Conservation (phyloP, 1,284 basidiomycete genomes). For the Termitomyces sp. region DNA sequence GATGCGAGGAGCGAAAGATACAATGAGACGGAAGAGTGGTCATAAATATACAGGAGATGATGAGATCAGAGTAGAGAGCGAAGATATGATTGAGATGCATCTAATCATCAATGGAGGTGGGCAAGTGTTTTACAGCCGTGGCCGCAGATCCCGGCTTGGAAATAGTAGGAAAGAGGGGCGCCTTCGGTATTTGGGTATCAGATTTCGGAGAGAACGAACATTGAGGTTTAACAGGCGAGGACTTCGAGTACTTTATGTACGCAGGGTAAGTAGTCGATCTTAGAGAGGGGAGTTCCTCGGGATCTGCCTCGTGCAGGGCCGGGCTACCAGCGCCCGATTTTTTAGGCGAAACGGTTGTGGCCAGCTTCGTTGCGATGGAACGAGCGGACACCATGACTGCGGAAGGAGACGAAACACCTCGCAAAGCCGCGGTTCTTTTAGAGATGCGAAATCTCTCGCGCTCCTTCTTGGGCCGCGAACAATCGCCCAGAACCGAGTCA, state of each 20-base stretch:
- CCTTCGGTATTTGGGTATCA: not conserved
- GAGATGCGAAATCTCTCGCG: conserved; percentile 2
- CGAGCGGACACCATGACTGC: not conserved
- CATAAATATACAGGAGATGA: not conserved
- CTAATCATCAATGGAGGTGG: not conserved
- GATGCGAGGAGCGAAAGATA: too few species aligned
- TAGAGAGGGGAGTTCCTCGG: not conserved
- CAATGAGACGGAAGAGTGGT: not conserved
- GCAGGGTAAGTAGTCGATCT: conserved; percentile 3
- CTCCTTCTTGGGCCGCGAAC: conserved; percentile 4
- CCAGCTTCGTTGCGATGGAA: not conserved
- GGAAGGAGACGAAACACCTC: not conserved
- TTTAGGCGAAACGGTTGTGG: not conserved
- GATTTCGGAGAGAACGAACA: too few species aligned
- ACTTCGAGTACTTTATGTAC: conserved; percentile 10
- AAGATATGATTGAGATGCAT: not conserved
- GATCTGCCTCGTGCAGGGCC: not conserved
- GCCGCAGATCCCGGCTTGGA: not conserved
- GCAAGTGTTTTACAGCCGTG: not conserved
- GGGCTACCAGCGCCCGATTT: not conserved
- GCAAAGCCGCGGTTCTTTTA: not conserved
- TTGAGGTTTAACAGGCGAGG: not conserved
- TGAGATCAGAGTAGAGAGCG: not conserved
- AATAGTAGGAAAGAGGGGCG: not conserved
- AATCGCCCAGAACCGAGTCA: conserved; percentile 4